phyloP scores from a whole-genome alignment of 192 early-diverging fungal species.

The Rhizophagus sp. region DNA sequence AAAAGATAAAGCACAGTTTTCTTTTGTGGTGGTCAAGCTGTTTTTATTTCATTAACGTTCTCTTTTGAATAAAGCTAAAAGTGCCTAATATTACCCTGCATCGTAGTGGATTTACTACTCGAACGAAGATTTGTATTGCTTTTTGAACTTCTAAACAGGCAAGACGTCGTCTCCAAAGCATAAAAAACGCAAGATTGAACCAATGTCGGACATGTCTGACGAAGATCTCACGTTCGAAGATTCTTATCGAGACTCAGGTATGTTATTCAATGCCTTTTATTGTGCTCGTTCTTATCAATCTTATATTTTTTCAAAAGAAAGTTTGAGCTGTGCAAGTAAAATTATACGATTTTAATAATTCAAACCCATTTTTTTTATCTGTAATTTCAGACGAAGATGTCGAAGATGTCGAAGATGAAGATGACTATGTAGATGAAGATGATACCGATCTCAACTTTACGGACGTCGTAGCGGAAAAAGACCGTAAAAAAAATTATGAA shows the following conservation, averaged over 20 bases:
- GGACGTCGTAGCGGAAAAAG: slow-evolving; percentile 59
- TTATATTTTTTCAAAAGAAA: neutral
- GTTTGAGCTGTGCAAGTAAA: neutral
- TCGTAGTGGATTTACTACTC: neutral
- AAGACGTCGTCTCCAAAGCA: slow-evolving; percentile 31
- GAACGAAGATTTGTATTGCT: neutral
- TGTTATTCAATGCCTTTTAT: neutral
- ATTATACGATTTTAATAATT: neutral
- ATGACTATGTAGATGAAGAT: slow-evolving; percentile 41
- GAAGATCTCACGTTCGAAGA: slow-evolving; percentile 13
- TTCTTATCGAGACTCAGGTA: slow-evolving; percentile 13
- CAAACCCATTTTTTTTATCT: neutral
- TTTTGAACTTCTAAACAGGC: slow-evolving; percentile 10
- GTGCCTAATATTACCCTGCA: neutral
- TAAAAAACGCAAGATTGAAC: slow-evolving; percentile 32
- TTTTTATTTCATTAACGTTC: neutral
- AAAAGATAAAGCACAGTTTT: neutral
- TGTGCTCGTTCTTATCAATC: neutral
- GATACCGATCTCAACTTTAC: slow-evolving; percentile 59
- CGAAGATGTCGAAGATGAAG: slow-evolving; percentile 12
- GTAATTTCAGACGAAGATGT: neutral
- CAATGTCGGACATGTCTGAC: slow-evolving; percentile 28
- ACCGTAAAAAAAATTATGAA: slow-evolving; percentile 66
- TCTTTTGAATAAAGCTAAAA: neutral
- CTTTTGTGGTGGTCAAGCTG: neutral